Percentiles rank a stretch among this genome's conserved stretches.
Conservation (phyloP, 2,329 filamentous ascomycete genomes). For the Chaetomium globosum region DNA sequence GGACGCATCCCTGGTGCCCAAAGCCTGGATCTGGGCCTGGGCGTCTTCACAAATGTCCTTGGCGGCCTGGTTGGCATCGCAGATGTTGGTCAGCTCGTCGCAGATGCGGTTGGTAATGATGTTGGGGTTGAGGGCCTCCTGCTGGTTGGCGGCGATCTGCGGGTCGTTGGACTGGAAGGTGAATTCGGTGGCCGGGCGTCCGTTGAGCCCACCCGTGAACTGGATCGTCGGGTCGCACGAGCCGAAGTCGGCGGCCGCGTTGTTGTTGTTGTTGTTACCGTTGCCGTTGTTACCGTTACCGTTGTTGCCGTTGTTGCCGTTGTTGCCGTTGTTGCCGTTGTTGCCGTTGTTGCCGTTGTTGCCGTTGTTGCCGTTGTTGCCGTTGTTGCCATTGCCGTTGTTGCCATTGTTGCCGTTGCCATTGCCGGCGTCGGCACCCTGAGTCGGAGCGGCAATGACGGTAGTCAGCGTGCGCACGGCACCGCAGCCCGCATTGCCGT, state of each 20-base stretch:
- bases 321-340: neutral
- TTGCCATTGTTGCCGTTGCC: neutral
- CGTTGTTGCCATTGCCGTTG: neutral
- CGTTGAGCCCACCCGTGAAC: conserved; percentile 60
- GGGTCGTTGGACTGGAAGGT: conserved; percentile 70
- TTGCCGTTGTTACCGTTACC: conserved; percentile 24
- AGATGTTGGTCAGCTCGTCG: conserved; percentile 69
- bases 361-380: neutral
- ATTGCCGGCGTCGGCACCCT: neutral
- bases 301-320: conserved; percentile 14
- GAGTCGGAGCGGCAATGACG: conserved; percentile 38
- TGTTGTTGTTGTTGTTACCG: conserved; percentile 23
- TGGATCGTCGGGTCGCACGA: conserved; percentile 60
- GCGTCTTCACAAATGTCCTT: conserved; percentile 56
- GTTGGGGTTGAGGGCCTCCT: conserved; percentile 70
- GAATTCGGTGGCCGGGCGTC: conserved; percentile 60
- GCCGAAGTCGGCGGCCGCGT: conserved; percentile 54
- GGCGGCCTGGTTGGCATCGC: conserved; percentile 63
- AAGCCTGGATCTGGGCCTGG: conserved; percentile 46
- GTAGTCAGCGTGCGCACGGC: conserved; percentile 41
- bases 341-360: conserved; percentile 1
- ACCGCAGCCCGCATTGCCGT: conserved; percentile 23
- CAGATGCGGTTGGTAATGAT: conserved; percentile 75
- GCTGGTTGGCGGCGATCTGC: conserved; percentile 62
- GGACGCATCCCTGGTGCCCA: conserved; percentile 43